Percentiles rank a stretch among this genome's conserved stretches.
Conservation (phyloP, 257 asterid species). For the Anisodus tanguticus region DNA sequence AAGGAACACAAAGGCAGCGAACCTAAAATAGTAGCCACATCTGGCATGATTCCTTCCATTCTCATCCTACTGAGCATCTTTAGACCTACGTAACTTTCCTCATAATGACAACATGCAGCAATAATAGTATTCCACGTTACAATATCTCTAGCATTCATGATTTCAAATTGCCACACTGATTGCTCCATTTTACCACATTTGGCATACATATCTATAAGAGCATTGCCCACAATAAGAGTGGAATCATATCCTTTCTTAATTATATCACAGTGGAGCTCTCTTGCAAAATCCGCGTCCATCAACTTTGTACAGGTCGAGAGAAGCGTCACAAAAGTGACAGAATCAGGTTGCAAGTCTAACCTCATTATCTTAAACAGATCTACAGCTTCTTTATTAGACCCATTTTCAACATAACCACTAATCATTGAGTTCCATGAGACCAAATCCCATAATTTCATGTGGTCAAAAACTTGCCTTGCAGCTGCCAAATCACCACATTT, state of each 20-base stretch:
- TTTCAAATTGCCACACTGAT: slow-evolving; percentile 67
- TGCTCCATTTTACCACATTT: slow-evolving; percentile 63
- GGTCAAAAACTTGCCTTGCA: slow-evolving; percentile 65
- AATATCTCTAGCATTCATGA: slow-evolving; percentile 62
- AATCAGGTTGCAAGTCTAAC: slow-evolving; percentile 59
- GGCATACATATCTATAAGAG: slow-evolving; percentile 74
- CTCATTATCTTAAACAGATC: slow-evolving; percentile 63
- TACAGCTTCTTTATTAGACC: slow-evolving; percentile 55
- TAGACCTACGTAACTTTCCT: slow-evolving; percentile 61
- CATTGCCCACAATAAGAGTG: slow-evolving; percentile 61
- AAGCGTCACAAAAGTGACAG: slow-evolving; percentile 61
- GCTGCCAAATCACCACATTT: slow-evolving; percentile 67
- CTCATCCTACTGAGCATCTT: slow-evolving; percentile 60
- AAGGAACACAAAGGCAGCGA: slow-evolving; percentile 68
- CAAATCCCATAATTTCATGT: slow-evolving; percentile 60
- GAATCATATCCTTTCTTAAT: slow-evolving; percentile 66
- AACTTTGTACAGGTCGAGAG: slow-evolving; percentile 54
- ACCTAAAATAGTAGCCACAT: slow-evolving; percentile 62
- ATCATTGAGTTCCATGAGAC: slow-evolving; percentile 85
- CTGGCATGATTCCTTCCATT: slow-evolving; percentile 40
- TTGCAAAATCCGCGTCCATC: slow-evolving; percentile 40
- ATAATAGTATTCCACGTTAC: slow-evolving; percentile 82
- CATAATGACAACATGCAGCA: slow-evolving; percentile 62
- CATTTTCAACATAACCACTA: slow-evolving; percentile 56
- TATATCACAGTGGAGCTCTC: slow-evolving; percentile 64